Evolutionary conservation across 2,329 filamentous ascomycete species (phyloP).

Genomic region (Keithomyces neogunnii): DNA sequence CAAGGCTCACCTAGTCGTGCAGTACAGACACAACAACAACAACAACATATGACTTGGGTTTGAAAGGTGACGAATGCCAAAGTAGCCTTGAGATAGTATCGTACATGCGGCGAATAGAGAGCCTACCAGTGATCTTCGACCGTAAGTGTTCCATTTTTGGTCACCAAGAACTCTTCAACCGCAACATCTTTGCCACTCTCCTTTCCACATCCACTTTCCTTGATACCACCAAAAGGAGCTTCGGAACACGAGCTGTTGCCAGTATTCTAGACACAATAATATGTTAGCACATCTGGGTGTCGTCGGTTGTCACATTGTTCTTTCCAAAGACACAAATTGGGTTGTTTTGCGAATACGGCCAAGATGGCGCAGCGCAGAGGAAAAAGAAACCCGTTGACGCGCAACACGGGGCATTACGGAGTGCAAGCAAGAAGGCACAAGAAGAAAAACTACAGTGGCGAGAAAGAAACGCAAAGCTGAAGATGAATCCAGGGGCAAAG

Average conservation of each 20-base stretch:
- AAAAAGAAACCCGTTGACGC: neutral
- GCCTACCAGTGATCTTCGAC: conserved; percentile 17
- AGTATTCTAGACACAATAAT: conserved; percentile 21
- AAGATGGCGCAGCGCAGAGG: neutral
- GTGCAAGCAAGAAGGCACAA: too few relatives aligned
- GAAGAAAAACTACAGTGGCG: neutral
- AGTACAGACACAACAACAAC: too few relatives aligned
- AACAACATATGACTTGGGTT: too few relatives aligned
- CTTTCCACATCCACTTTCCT: conserved; percentile 38
- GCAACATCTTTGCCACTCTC: conserved; percentile 40
- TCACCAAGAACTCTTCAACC: conserved; percentile 36
- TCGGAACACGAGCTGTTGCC: conserved; percentile 34
- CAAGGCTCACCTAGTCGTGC: too few relatives aligned
- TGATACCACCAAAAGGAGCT: conserved; percentile 39
- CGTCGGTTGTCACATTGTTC: neutral
- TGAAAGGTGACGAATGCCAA: neutral
- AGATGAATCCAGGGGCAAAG: too few relatives aligned
- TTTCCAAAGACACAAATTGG: neutral
- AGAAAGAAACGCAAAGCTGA: too few relatives aligned
- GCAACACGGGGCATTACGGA: too few relatives aligned
- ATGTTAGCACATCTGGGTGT: neutral
- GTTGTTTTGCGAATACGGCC: neutral
- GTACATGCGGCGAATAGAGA: neutral
- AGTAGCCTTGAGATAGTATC: neutral
- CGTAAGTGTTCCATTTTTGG: conserved; percentile 36